phyloP scores from a whole-genome alignment of 345 rosid species.

The Ceriops decandra region DNA sequence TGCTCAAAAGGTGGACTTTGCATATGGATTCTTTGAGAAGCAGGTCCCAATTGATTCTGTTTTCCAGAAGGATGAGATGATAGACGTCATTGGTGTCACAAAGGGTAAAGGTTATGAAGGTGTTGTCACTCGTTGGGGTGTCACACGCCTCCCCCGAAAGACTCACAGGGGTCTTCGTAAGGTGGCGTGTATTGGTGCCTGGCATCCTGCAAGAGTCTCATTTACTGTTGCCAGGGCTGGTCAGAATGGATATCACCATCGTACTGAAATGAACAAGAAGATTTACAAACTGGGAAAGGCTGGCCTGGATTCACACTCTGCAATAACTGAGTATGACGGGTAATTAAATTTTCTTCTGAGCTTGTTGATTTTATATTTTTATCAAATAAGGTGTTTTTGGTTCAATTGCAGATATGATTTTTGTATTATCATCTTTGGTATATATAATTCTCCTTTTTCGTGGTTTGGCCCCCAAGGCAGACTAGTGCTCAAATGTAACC shows the following conservation, averaged over 20 bases:
- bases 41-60: conserved; percentile 68
- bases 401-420: no score
- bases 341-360: conserved; percentile 6
- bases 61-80: conserved; percentile 88
- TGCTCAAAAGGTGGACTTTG: conserved; percentile 76
- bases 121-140: conserved; percentile 95
- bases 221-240: conserved; percentile 94
- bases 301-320: conserved; percentile 58
- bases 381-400: no score
- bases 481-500: no score
- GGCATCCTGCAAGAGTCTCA: conserved; percentile 95
- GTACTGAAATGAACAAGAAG: conserved; percentile 89
- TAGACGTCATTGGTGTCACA: conserved; percentile 77
- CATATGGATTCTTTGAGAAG: conserved; percentile 80
- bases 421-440: no score
- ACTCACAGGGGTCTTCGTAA: conserved; percentile 90
- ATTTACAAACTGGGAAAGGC: conserved; percentile 69
- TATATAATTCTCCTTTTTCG: no score
- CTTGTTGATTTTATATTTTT: not conserved
- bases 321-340: conserved; percentile 80
- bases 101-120: conserved; percentile 93
- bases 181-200: conserved; percentile 93
- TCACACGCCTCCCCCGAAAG: conserved; percentile 87
- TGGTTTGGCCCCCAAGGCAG: no score
- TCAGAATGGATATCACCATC: conserved; percentile 94